Percentiles rank a stretch among this genome's conserved stretches.
These are phyloP conservation scores for Kwoniella shivajii DNA, from an alignment of 1,284 basidiomycete genomes.

Conservation along the genomic window DNA sequence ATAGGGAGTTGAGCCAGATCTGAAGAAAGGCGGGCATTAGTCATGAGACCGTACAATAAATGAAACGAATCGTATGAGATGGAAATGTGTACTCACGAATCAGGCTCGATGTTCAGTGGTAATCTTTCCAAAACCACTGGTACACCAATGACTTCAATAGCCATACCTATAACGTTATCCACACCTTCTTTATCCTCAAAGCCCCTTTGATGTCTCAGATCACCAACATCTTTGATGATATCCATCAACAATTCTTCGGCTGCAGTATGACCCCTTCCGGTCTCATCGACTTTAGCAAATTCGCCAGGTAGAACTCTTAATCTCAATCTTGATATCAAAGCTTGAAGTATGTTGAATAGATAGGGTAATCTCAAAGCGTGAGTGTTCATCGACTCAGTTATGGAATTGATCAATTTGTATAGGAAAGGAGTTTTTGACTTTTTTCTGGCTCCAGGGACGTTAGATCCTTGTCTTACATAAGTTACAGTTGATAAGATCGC, in stretches of 20 bases:
- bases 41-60: neutral
- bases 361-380: slow-evolving; percentile 69
- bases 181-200: slow-evolving; percentile 92
- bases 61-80: neutral
- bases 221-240: slow-evolving; percentile 73
- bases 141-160: slow-evolving; percentile 86
- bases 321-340: slow-evolving; percentile 56
- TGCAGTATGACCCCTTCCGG: slow-evolving; percentile 62
- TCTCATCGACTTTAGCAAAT: slow-evolving; percentile 52
- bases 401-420: slow-evolving; percentile 64
- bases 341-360: slow-evolving; percentile 62
- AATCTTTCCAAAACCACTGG: slow-evolving; percentile 72
- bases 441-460: slow-evolving; percentile 49
- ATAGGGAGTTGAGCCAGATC: slow-evolving; percentile 45
- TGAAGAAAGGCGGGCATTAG: slow-evolving; percentile 6
- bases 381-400: slow-evolving; percentile 68
- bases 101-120: slow-evolving; percentile 84
- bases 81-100: slow-evolving; percentile 61
- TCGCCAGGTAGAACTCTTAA: slow-evolving; percentile 36
- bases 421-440: slow-evolving; percentile 63
- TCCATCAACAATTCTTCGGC: slow-evolving; percentile 73
- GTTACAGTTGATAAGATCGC: slow-evolving; percentile 62
- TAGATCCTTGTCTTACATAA: slow-evolving; percentile 43
- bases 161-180: slow-evolving; percentile 76
- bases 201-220: slow-evolving; percentile 72